Conservation (phyloP, 352 stramenopile species). For the Pythium monospermum region DNA sequence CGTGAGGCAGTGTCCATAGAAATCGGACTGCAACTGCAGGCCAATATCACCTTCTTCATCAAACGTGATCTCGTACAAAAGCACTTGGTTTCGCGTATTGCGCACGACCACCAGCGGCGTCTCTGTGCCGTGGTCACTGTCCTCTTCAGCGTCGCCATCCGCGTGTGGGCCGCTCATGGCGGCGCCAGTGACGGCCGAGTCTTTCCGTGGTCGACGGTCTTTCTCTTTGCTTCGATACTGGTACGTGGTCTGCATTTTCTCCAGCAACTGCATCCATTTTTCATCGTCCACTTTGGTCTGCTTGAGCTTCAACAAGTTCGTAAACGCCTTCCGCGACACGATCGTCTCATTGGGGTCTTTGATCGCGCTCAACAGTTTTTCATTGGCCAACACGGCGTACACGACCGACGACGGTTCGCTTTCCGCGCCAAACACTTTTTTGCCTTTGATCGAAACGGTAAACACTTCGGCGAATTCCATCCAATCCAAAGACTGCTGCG, state of each 20-base stretch:
- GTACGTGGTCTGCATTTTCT: conserved; percentile 40
- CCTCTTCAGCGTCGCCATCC: conserved; percentile 4
- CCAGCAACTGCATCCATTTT: conserved; percentile 43
- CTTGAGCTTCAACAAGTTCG: conserved; percentile 40
- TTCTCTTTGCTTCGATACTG: conserved; percentile 35
- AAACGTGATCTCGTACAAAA: conserved; percentile 60
- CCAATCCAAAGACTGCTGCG: conserved; percentile 28
- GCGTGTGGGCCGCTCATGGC: not conserved
- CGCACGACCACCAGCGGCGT: conserved; percentile 41
- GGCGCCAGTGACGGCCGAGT: conserved; percentile 21
- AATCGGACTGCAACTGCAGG: conserved; percentile 44
- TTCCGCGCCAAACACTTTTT: conserved; percentile 27
- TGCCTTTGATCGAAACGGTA: conserved; percentile 24
- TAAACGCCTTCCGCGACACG: conserved; percentile 40
- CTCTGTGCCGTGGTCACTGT: conserved; percentile 17
- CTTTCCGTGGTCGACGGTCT: conserved; percentile 10
- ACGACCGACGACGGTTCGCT: conserved; percentile 31
- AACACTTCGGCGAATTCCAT: conserved; percentile 44
- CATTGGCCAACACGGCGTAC: conserved; percentile 42
- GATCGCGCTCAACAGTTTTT: conserved; percentile 36
- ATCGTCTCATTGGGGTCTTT: conserved; percentile 29
- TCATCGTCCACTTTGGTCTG: conserved; percentile 36
- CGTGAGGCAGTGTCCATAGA: conserved; percentile 48
- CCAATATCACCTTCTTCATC: conserved; percentile 37
- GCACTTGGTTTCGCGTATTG: conserved; percentile 57